phyloP scores from a whole-genome alignment of 306 rosid genomes.

The Sechiopsis laciniata region DNA sequence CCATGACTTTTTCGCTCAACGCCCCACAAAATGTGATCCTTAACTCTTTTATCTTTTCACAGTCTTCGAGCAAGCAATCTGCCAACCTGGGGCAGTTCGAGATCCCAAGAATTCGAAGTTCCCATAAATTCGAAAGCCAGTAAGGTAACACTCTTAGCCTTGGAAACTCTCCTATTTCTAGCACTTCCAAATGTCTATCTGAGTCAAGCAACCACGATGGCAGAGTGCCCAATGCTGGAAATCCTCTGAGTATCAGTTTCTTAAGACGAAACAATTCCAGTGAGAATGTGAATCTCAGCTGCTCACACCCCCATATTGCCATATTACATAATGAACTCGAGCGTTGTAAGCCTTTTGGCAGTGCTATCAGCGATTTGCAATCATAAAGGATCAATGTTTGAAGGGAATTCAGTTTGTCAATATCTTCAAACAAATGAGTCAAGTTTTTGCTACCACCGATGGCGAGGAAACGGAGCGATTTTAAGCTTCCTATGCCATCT shows the following conservation, averaged over 20 bases:
- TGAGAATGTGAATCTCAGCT: background rate
- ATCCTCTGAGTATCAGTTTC: slow-evolving; percentile 14
- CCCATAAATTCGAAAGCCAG: background rate
- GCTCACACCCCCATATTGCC: slow-evolving; percentile 11
- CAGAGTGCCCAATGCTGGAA: background rate
- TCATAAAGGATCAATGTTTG: slow-evolving; percentile 9
- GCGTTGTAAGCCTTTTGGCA: slow-evolving; percentile 1
- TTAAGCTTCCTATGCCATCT: slow-evolving; percentile 13
- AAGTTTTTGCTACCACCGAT: slow-evolving; percentile 5
- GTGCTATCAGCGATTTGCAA: slow-evolving; percentile 11
- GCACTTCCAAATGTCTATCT: background rate
- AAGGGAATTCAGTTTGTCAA: background rate
- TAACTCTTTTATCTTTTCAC: background rate
- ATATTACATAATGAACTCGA: background rate
- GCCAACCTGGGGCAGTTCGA: slow-evolving; percentile 4
- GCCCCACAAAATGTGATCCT: slow-evolving; percentile 18
- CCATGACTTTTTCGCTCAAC: background rate
- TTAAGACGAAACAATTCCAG: background rate
- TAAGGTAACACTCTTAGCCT: background rate
- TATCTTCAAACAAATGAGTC: slow-evolving; percentile 11
- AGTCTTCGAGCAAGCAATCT: background rate
- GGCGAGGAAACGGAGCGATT: slow-evolving; percentile 3
- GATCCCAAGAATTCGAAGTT: slow-evolving; percentile 14
- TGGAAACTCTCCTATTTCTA: slow-evolving; percentile 14
- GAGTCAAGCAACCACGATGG: background rate